Percentiles rank a stretch among this genome's conserved stretches.
Conservation (phyloP, 148 eudicot species). For the Talinum fruticosum region DNA sequence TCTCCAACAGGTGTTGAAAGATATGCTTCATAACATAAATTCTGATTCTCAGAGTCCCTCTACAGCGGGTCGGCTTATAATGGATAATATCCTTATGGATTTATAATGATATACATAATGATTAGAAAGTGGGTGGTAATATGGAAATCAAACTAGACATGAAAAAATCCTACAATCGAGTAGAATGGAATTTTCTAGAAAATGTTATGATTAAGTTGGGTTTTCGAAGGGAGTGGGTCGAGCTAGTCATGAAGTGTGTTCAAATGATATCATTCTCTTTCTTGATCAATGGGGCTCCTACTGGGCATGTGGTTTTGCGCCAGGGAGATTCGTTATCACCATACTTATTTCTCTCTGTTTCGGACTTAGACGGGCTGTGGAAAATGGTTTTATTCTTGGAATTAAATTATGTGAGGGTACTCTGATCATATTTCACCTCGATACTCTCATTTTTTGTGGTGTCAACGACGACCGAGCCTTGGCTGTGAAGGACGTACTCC, state of each 20-base stretch:
- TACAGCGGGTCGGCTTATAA: neutral
- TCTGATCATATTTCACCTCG: too few species aligned
- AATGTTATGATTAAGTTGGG: neutral
- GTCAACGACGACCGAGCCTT: too few species aligned
- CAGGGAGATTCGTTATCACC: neutral
- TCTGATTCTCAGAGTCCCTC: neutral
- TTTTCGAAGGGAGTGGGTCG: neutral
- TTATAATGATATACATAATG: neutral
- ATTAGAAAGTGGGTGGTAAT: neutral
- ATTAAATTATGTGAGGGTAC: too few species aligned
- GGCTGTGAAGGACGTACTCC: too few species aligned
- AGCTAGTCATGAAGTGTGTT: neutral
- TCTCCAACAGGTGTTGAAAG: neutral
- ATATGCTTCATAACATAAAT: too few species aligned
- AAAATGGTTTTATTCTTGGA: too few species aligned
- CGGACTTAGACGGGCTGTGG: neutral
- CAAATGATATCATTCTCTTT: neutral
- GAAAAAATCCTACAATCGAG: neutral
- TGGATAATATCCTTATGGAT: neutral
- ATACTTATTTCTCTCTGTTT: neutral
- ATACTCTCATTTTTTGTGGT: too few species aligned
- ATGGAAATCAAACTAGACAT: neutral
- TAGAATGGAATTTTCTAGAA: neutral
- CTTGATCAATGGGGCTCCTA: neutral
- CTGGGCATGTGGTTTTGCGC: neutral